These are phyloP conservation scores for Aegilops bicornis DNA, from an alignment of 176 grass and related monocot genomes.

Conservation along the genomic window DNA sequence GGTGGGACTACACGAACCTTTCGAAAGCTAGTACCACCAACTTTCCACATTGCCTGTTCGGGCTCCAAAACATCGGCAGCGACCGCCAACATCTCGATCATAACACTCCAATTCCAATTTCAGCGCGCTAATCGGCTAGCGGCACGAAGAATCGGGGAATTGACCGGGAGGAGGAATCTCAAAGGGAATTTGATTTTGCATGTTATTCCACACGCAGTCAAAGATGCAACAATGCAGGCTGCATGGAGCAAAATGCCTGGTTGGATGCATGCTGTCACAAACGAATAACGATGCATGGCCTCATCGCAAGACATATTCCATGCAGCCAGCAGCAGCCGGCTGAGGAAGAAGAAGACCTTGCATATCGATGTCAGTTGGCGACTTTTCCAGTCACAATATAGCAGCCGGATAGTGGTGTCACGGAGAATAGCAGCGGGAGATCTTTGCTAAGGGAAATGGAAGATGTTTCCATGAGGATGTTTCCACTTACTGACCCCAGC, in stretches of 20 bases:
- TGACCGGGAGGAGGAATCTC: slow-evolving; percentile 41
- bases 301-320: slow-evolving; percentile 51
- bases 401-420: too few species aligned
- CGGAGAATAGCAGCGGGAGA: not conserved
- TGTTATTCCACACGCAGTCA: not conserved
- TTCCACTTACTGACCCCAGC: not conserved
- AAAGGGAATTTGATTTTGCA: slow-evolving; percentile 23
- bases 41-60: slow-evolving; percentile 29
- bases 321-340: slow-evolving; percentile 20
- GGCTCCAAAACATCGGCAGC: slow-evolving; percentile 53
- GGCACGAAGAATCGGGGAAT: slow-evolving; percentile 47
- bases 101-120: slow-evolving; percentile 26
- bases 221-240: slow-evolving; percentile 34
- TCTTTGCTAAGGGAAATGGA: not conserved
- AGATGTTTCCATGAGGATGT: not conserved
- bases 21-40: not conserved
- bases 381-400: not conserved
- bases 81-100: slow-evolving; percentile 37
- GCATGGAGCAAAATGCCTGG: slow-evolving; percentile 41
- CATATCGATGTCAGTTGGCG: not conserved
- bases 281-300: slow-evolving; percentile 40
- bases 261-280: slow-evolving; percentile 42
- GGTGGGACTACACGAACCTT: not conserved
- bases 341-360: not conserved
- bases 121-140: slow-evolving; percentile 36